A percentile compares a stretch with the other conserved stretches of the same genome.
phyloP scores from a whole-genome alignment of 345 rosid genomes.

The Populus deltoides region DNA sequence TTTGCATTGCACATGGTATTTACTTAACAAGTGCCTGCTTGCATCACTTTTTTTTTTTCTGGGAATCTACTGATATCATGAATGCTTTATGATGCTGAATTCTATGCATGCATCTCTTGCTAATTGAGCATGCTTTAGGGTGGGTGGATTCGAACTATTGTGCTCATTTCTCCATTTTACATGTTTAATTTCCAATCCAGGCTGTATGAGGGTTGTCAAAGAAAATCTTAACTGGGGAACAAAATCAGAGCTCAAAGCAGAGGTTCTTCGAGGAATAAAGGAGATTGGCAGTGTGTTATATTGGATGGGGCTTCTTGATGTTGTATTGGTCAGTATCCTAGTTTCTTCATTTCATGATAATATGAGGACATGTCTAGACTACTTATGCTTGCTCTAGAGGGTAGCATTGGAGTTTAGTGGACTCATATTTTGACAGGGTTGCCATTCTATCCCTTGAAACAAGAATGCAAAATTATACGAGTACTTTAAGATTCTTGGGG shows the following conservation, averaged over 20 bases:
- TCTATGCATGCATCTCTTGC: background rate
- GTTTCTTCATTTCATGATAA: conserved; percentile 17
- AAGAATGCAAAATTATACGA: background rate
- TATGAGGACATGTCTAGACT: background rate
- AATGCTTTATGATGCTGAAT: background rate
- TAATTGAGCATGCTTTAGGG: background rate
- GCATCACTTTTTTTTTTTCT: background rate
- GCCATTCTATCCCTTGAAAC: background rate
- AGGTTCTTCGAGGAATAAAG: conserved; percentile 83
- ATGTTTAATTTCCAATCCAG: conserved; percentile 35
- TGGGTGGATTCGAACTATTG: background rate
- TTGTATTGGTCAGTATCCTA: conserved; percentile 69
- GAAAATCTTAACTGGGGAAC: conserved; percentile 89
- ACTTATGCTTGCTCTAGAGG: background rate
- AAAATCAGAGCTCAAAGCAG: conserved; percentile 84
- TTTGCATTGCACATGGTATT: background rate
- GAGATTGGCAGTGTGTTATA: conserved; percentile 95
- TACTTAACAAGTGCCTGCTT: background rate
- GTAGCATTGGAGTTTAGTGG: background rate
- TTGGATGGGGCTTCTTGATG: conserved; percentile 93
- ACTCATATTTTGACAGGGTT: background rate
- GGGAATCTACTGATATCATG: background rate
- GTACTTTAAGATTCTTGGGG: background rate
- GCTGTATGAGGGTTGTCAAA: conserved; percentile 90
- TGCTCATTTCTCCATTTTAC: background rate